Evolutionary conservation across 345 rosid genomes (phyloP).

Genomic region (Gynandropsis gynandra): DNA sequence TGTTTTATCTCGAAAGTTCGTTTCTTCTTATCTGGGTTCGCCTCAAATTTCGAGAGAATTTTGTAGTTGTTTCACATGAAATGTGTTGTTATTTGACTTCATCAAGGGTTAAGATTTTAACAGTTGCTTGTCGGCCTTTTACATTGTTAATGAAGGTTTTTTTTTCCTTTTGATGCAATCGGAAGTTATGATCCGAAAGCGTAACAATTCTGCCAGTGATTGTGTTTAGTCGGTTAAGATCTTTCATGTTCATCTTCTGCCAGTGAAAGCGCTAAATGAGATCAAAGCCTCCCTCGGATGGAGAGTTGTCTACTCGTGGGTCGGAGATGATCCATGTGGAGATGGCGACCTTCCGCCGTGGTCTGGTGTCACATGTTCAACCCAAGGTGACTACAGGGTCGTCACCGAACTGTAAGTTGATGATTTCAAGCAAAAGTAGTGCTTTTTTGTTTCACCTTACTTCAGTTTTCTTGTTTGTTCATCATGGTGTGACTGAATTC

Average conservation of each 20-base stretch:
- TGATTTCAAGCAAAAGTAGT: background rate
- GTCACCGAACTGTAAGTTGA: constrained; percentile 68
- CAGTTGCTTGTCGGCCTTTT: too few relatives aligned
- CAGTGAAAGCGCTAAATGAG: constrained; percentile 96
- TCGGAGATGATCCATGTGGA: constrained; percentile 97
- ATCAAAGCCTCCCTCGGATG: constrained; percentile 96
- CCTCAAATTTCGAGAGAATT: constrained; percentile 6
- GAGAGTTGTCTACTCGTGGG: constrained; percentile 96
- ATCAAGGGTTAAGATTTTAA: too few relatives aligned
- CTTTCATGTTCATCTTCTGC: background rate
- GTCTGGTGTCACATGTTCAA: constrained; percentile 94
- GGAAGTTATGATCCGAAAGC: too few relatives aligned
- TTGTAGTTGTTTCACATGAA: background rate
- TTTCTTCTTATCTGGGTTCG: constrained; percentile 10
- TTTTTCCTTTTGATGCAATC: too few relatives aligned
- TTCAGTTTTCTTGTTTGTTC: background rate
- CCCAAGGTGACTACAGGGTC: constrained; percentile 81
- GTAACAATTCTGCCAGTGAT: too few relatives aligned
- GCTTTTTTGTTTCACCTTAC: background rate
- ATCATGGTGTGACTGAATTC: constrained; percentile 4
- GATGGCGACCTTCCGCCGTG: constrained; percentile 81
- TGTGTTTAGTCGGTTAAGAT: background rate
- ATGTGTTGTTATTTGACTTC: too few relatives aligned
- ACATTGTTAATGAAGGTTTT: too few relatives aligned
- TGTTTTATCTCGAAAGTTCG: constrained; percentile 5